Evolutionary conservation across 2,329 filamentous ascomycete species (phyloP).

Genomic region (Aspergillus glaucus): DNA sequence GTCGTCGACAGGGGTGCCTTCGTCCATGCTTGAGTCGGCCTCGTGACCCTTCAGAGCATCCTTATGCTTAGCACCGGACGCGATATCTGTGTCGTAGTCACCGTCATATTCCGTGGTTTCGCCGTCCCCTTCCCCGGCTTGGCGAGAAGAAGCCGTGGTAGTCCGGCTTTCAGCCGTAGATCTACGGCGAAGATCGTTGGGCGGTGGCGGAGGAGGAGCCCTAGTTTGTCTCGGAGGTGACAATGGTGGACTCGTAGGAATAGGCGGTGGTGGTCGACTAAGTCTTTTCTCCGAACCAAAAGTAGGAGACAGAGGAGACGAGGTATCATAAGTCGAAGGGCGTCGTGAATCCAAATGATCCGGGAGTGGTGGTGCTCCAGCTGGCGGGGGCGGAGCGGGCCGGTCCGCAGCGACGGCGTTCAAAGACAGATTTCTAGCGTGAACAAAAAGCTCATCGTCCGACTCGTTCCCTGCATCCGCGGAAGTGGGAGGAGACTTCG

Average conservation of each 20-base stretch:
- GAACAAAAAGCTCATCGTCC: conserved; percentile 72
- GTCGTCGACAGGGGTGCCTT: conserved; percentile 53
- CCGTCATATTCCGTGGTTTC: conserved; percentile 93
- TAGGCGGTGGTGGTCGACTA: conserved; percentile 39
- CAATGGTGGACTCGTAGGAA: conserved; percentile 34
- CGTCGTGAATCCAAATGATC: conserved; percentile 35
- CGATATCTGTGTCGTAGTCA: conserved; percentile 96
- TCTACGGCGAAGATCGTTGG: conserved; percentile 48
- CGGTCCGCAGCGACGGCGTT: conserved; percentile 37
- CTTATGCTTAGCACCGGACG: conserved; percentile 86
- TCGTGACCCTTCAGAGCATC: conserved; percentile 81
- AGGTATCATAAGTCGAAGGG: conserved; percentile 35
- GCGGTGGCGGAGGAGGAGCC: conserved; percentile 60
- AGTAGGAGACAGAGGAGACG: conserved; percentile 34
- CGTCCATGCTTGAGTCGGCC: conserved; percentile 70
- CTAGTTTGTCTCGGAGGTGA: conserved; percentile 48
- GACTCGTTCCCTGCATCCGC: conserved; percentile 76
- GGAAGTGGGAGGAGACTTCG: conserved; percentile 52
- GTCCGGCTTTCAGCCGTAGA: conserved; percentile 53
- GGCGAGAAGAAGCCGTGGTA: conserved; percentile 36
- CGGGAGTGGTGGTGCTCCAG: conserved; percentile 39
- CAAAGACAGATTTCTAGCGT: conserved; percentile 39
- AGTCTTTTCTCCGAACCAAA: conserved; percentile 33
- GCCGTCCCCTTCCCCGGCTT: conserved; percentile 58
- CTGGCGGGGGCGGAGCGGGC: conserved; percentile 42